Evolutionary conservation across 257 asterid genomes (phyloP), one percentile per base, ranked within the genome.

Genomic region (Echites panduratus): DNA sequence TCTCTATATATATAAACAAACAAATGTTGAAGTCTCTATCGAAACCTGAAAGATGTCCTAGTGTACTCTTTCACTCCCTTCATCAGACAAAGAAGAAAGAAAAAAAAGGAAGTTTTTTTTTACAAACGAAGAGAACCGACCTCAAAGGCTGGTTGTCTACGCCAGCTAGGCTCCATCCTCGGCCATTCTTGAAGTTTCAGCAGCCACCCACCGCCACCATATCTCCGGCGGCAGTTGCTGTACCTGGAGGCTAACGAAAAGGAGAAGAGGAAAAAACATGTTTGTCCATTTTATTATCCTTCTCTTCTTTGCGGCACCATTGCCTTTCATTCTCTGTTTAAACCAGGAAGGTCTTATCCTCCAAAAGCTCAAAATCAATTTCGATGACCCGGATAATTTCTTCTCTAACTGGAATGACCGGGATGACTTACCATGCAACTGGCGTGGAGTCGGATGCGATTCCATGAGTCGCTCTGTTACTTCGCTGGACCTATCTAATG

Each of bases 371-470:
- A 92, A 85, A 76, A 87, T 82, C 75, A 82, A 80, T 20, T 85
- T 95, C 58, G 91, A 89, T 73, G 99, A 95, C 82, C 98, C 97
- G 16, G 90, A 84, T 66, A 68, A 69, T 38, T 86, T 76, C 75
- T 86, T 95, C 68, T 83, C 96, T 53, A 78, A 77, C 79, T 95
- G 99, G 99, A 82, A 79, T 79, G 82, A 88, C 3, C 26, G 61
- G 47, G 91, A 87, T 68, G 81, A 62, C 3, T 78, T 87, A 0
- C 98, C 99, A 17, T 92, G 98, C 84, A 81, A 71, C 56, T 95
- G 99, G 99, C 79, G 70, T 56, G 98, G 96, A 68, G 90, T 95
- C 40, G 64, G 73, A 0, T 95, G 99, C 64, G 96, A 90, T 73
- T 26, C 84, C 1, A n/a, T 77, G 16, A 67, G 79, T 22, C 72